Base-by-base conservation (phyloP, 306 rosid species). In the Rosa chinensis region DNA sequence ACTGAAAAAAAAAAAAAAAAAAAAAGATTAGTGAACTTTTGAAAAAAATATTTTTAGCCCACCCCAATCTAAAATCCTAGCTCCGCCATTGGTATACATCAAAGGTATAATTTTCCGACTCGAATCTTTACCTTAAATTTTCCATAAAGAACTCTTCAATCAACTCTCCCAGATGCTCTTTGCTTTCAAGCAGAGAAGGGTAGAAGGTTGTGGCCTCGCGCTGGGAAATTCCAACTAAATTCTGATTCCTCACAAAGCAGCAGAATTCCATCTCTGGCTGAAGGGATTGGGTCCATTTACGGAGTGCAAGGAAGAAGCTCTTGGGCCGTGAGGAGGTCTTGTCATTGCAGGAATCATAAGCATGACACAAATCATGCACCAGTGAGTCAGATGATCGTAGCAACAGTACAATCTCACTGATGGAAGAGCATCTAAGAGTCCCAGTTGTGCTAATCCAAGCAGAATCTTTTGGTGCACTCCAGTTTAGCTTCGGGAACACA, bases 381-480 rank as follows among this genome's bases (percentile, higher is more conserved):
- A 94, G 66, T 8, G 97, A 94, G 78, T 94, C 98, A 8, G 96
- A 94, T 4, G 96, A 88, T 21, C 88, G 74, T 49, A 94, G 82
- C 82, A 92, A 48, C 77, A 92, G 90, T 0, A 87, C 91, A 64
- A 94, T 89, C 87, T 94, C 98, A 68, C 87, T 83, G 80, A 94
- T 87, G 37, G 84, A 80, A 67, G 93, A 80, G 82, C 98, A 92
- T 18, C 82, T 56, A 56, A 90, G 89, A 23, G 73, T 85, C 28
- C 90, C 89, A 8, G 72, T 79, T 20, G 94, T 72, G 70, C 93
- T 89, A 43, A 94, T 92, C 97, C 96, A 94, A 35, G 94, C 88
- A 9, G 96, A 78, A 73, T 92, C 96, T 78, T 94, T 94, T 5
- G 98, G 98, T 28, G 98, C 92, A 75, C 92, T 90, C 98, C 97